Percentiles rank a stretch among this genome's conserved stretches.
Conservation (phyloP, 2,329 filamentous ascomycete species). For the Aspergillus floridensis region DNA sequence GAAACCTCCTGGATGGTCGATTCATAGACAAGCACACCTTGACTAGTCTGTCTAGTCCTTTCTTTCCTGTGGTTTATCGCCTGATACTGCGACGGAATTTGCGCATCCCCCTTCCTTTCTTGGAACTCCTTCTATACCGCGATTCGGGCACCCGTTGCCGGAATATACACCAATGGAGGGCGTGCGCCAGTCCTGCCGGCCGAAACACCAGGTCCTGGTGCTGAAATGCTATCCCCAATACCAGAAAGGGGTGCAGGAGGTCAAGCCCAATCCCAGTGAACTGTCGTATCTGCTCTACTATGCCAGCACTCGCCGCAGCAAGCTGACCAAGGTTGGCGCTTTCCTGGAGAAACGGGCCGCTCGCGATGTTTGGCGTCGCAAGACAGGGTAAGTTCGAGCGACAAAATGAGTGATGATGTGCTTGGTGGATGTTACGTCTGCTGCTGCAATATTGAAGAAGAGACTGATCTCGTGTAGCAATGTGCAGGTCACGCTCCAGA, state of each 20-base stretch:
- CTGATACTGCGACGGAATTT: neutral
- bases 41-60: neutral
- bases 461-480: constrained; percentile 56
- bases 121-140: neutral
- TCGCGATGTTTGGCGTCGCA: constrained; percentile 82
- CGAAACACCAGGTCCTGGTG: constrained; percentile 94
- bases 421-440: constrained; percentile 10
- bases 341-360: constrained; percentile 94
- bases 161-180: constrained; percentile 48
- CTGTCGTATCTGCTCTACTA: constrained; percentile 97
- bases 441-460: neutral
- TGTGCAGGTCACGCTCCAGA: constrained; percentile 91
- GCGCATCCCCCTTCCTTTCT: neutral
- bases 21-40: neutral
- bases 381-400: constrained; percentile 67
- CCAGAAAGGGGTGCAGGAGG: constrained; percentile 85
- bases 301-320: constrained; percentile 87
- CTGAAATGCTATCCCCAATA: constrained; percentile 95
- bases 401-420: neutral
- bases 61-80: neutral
- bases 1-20: constrained; percentile 8
- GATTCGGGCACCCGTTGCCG: neutral
- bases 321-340: constrained; percentile 91
- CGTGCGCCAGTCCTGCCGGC: constrained; percentile 65
- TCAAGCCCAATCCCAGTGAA: constrained; percentile 95